A percentile compares a stretch with the other conserved stretches of the same genome.
Conservation (phyloP, 306 rosid species). For the Datisca glomerata region DNA sequence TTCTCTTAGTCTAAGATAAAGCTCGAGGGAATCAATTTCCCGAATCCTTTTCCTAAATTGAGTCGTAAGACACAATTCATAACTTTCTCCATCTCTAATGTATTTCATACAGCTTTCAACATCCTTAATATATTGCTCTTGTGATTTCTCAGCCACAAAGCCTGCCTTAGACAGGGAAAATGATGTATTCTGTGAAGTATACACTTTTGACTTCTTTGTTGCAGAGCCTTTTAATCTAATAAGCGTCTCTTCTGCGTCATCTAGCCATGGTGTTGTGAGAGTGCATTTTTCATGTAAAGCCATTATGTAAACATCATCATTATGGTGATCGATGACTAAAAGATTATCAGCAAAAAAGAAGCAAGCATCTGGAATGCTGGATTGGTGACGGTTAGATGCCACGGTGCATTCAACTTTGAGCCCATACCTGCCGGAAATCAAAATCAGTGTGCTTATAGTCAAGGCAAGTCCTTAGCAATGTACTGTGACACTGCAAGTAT, state of each 20-base stretch:
- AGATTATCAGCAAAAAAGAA: constrained; percentile 92
- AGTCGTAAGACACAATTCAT: constrained; percentile 90
- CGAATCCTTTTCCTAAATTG: constrained; percentile 60
- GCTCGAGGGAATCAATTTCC: constrained; percentile 44
- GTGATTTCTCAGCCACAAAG: constrained; percentile 59
- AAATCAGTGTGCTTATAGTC: constrained; percentile 2
- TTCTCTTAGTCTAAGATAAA: constrained; percentile 78
- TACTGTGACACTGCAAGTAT: too few species aligned
- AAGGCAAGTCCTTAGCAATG: too few species aligned
- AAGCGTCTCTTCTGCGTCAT: constrained; percentile 61
- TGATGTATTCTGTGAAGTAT: constrained; percentile 10
- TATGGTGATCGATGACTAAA: constrained; percentile 66
- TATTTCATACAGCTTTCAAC: constrained; percentile 64
- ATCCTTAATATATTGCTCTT: constrained; percentile 58
- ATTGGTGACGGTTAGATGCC: constrained; percentile 52
- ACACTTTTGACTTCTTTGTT: constrained; percentile 23
- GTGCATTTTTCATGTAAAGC: constrained; percentile 44
- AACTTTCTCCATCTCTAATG: constrained; percentile 94
- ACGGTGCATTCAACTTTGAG: constrained; percentile 86
- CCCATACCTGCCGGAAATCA: constrained; percentile 59
- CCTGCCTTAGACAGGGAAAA: constrained; percentile 27
- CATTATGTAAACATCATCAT: constrained; percentile 72
- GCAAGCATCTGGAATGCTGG: constrained; percentile 88
- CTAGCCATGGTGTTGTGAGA: constrained; percentile 47
- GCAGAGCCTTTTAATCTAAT: constrained; percentile 30